Evolutionary conservation across 345 rosid genomes (phyloP).

Genomic region (Eutrema japonicum): DNA sequence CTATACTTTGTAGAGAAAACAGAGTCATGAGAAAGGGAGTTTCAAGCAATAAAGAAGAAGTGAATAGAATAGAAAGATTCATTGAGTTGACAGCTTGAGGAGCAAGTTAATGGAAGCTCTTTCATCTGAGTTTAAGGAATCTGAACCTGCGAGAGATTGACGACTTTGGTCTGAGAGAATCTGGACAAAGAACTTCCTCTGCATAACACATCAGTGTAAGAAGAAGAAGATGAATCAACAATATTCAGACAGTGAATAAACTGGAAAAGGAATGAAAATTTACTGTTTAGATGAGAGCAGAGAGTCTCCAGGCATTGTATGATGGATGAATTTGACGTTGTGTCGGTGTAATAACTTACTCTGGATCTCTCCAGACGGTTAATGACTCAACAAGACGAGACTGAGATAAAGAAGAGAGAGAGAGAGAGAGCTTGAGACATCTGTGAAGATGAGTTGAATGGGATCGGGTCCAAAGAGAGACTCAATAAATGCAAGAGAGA

Average conservation of each 20-base stretch:
- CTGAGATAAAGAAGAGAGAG: constrained; percentile 24
- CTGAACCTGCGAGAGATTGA: constrained; percentile 34
- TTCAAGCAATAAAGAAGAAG: constrained; percentile 5
- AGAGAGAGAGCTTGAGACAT: constrained; percentile 41
- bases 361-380: constrained; percentile 26
- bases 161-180: constrained; percentile 30
- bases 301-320: constrained; percentile 39
- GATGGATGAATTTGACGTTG: constrained; percentile 23
- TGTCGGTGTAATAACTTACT: constrained; percentile 30
- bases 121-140: neutral
- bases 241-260: constrained; percentile 10
- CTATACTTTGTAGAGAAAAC: constrained; percentile 28
- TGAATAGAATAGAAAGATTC: neutral
- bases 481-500: constrained; percentile 45
- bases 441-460: constrained; percentile 43
- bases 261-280: constrained; percentile 11
- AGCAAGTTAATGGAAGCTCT: constrained; percentile 21
- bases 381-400: constrained; percentile 29
- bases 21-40: constrained; percentile 29
- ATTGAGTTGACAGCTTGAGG: constrained; percentile 32
- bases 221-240: constrained; percentile 9
- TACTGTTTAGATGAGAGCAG: constrained; percentile 41
- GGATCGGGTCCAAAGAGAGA: constrained; percentile 43
- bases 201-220: constrained; percentile 19
- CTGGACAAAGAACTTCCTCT: constrained; percentile 38